Evolutionary conservation across 2,329 filamentous ascomycete species (phyloP), one percentile per base, ranked within the genome.

Genomic region (Penicillium verrucosum): DNA sequence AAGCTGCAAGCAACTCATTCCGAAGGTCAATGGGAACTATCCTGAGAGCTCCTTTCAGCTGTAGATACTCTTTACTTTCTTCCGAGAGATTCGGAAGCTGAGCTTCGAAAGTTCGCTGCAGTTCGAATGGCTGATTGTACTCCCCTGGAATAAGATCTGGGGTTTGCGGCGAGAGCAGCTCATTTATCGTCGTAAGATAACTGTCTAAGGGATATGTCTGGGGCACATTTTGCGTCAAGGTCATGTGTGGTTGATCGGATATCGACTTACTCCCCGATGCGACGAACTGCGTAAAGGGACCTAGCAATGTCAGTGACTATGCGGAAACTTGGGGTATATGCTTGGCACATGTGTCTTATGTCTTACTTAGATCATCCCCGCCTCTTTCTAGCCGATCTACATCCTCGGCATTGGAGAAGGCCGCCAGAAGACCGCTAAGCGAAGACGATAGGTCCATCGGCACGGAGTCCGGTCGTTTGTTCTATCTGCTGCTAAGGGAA

Each of bases 341-440:
- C 45, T 54, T 51, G 38, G 25, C 23, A 23, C 21, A n/a, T 12
- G 11, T 40, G 9, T 34, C 48, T 4, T 46, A 52, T 32, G 2
- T 21, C 48, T 16, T 52, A 56, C 54, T 48, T 51, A 18, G 27
- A 11, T 18, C 23, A 36, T 21, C 27, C 36, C 34, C 29, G 10
- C 48, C 36, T 6, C 12, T 21, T n/a, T 56, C 42, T 4, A 52
- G 7, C 27, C 36, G 48, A 52, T 56, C 54, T 46, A 56, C 48
- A 52, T 52, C 54, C 41, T 56, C 54, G 48, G 54, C 42, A 46
- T 56, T 56, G n/a, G 54, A 51, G 16, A 56, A 56, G 12, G 48
- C 54, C 48, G 41, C 34, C 29, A 46, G 34, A 12, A 56, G 54
- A 9, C 16, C 29, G 21, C 23, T 32, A 27, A 52, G 27, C 23